These are phyloP conservation scores for Yamadazyma taylorii DNA, from an alignment of 1,139 yeast species.

Conservation along the genomic window DNA sequence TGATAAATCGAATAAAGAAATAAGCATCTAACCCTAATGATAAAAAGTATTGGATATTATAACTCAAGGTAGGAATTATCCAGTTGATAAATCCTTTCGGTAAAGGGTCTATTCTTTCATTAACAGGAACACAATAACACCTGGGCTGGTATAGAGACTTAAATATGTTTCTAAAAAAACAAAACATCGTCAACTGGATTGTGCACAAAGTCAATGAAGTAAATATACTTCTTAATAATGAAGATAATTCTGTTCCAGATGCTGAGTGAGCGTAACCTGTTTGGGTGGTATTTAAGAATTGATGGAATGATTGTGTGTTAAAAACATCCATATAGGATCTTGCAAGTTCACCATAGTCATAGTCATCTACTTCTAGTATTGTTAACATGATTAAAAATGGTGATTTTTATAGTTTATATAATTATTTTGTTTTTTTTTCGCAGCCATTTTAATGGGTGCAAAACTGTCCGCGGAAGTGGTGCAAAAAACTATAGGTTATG, in stretches of 20 bases:
- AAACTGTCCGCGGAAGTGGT: too few species aligned
- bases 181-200: constrained; percentile 53
- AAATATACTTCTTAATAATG: constrained; percentile 48
- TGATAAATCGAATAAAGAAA: constrained; percentile 56
- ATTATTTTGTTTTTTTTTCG: constrained; percentile 20
- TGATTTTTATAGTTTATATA: constrained; percentile 13
- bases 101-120: constrained; percentile 37
- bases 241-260: constrained; percentile 38
- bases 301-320: constrained; percentile 27
- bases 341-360: constrained; percentile 27
- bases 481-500: too few species aligned
- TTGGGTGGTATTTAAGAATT: constrained; percentile 55
- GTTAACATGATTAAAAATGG: constrained; percentile 20
- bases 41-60: constrained; percentile 43
- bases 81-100: constrained; percentile 48
- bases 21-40: constrained; percentile 65
- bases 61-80: constrained; percentile 43
- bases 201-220: constrained; percentile 53
- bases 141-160: constrained; percentile 59
- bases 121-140: constrained; percentile 40
- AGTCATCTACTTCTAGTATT: constrained; percentile 17
- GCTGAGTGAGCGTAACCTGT: constrained; percentile 53
- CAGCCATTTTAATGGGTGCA: constrained; percentile 6
- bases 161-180: constrained; percentile 48
- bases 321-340: constrained; percentile 29